Base-by-base conservation (phyloP, 495 filamentous ascomycete genomes). In the Aspergillus panamensis region DNA sequence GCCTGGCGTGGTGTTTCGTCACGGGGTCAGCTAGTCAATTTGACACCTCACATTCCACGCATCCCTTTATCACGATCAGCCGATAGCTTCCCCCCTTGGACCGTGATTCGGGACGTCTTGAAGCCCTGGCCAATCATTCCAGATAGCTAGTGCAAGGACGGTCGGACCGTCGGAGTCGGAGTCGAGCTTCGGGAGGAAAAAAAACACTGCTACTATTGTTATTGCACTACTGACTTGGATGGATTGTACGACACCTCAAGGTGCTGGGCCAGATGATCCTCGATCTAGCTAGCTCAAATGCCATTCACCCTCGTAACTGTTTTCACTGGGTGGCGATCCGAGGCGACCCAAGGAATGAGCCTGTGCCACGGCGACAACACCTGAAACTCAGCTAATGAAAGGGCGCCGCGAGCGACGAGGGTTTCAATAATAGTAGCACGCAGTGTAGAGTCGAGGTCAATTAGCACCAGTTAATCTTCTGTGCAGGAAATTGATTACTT, bases 351-450 rank as follows among this genome's bases (percentile, higher is more conserved):
- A 17, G 55, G 55, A 57, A 57, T 44, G 40, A 30, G 29, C 48
- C 45, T 31, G 48, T 57, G 53, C 53, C 53, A 55, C 48, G 55
- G 37, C 47, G 35, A 49, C 47, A 29, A 33, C 39, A 44, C 20
- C 42, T 65, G 63, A 71, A 67, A 69, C 69, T 53, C 54, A 42
- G 47, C 66, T 57, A 69, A 68, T 70, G 40, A 57, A 55, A 61
- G 31, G 16, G 32, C 31, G 51, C 57, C 53, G 40, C 9, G 40
- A 30, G 13, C 35, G 51, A 44, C 52, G 48, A 55, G 51, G 42
- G 58, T 56, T 52, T 61, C 58, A 61, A 61, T 51, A 47, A 43
- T 49, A 57, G 35, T 21, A 16, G 25, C 9, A 39, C 16, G n/a
- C 13, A 30, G 42, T n/a, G 42, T 8, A 19, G 17, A 40, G 9